phyloP scores from a whole-genome alignment of 2,329 filamentous ascomycete genomes.

The Ophiocordyceps camponoti-saundersi region DNA sequence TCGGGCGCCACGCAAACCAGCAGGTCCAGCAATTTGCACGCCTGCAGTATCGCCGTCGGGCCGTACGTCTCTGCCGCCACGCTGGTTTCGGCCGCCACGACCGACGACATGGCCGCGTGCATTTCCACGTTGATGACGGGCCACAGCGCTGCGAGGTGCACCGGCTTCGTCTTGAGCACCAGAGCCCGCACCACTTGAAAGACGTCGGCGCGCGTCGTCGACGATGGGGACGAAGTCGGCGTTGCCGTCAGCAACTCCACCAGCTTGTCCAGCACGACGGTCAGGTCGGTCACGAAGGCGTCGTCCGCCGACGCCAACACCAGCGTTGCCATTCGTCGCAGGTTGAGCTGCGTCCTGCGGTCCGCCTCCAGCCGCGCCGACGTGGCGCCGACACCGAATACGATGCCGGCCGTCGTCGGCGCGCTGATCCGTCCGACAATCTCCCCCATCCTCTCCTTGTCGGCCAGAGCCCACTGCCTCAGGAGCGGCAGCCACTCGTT shows the following conservation, averaged over 20 bases:
- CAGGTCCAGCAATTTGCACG: slow-evolving; percentile 82
- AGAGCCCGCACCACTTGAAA: slow-evolving; percentile 78
- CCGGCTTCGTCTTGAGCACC: slow-evolving; percentile 58
- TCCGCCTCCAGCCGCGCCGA: slow-evolving; percentile 91
- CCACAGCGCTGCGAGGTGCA: slow-evolving; percentile 77
- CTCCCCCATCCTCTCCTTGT: slow-evolving; percentile 79
- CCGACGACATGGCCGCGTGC: slow-evolving; percentile 59
- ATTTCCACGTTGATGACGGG: slow-evolving; percentile 78
- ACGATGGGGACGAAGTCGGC: slow-evolving; percentile 78
- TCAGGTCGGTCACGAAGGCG: slow-evolving; percentile 61
- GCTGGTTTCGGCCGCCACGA: slow-evolving; percentile 50
- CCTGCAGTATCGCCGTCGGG: slow-evolving; percentile 64
- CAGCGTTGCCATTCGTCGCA: slow-evolving; percentile 66
- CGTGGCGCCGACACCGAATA: slow-evolving; percentile 94
- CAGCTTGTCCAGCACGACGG: slow-evolving; percentile 61
- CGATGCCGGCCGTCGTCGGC: slow-evolving; percentile 84
- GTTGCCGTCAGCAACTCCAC: slow-evolving; percentile 76
- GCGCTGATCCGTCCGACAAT: slow-evolving; percentile 62
- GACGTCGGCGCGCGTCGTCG: slow-evolving; percentile 71
- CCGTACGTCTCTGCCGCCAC: slow-evolving; percentile 54
- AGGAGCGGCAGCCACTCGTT: slow-evolving; percentile 70
- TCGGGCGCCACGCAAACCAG: slow-evolving; percentile 78
- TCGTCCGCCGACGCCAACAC: slow-evolving; percentile 64
- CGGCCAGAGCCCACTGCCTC: slow-evolving; percentile 65
- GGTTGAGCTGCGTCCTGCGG: slow-evolving; percentile 75